Conservation (phyloP, 768 basidiomycete species). For the Mycena vitilis region DNA sequence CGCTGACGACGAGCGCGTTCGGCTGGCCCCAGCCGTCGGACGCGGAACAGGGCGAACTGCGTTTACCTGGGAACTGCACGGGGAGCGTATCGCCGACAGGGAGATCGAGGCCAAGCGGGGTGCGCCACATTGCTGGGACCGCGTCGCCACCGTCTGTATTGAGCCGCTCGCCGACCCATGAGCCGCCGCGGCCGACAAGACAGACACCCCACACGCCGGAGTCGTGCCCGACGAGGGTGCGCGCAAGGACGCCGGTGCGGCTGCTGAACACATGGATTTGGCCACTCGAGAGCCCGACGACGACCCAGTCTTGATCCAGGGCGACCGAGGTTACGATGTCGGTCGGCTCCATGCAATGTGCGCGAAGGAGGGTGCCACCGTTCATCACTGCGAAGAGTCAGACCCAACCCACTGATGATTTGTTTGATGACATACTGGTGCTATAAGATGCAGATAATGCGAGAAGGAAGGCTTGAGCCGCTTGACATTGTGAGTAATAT, state of each 20-base stretch:
- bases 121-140: constrained; percentile 56
- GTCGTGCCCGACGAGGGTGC: constrained; percentile 87
- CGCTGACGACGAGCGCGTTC: constrained; percentile 85
- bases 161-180: constrained; percentile 40
- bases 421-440: constrained; percentile 77
- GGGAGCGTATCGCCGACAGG: constrained; percentile 35
- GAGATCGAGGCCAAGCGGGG: constrained; percentile 59
- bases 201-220: constrained; percentile 94
- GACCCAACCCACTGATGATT: no score
- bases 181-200: constrained; percentile 77
- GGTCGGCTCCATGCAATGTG: constrained; percentile 64
- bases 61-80: constrained; percentile 45
- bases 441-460: constrained; percentile 78
- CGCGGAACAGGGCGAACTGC: constrained; percentile 69
- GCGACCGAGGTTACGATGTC: constrained; percentile 90
- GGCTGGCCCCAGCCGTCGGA: constrained; percentile 93
- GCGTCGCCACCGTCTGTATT: constrained; percentile 10
- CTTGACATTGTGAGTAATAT: no score
- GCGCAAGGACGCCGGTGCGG: constrained; percentile 76
- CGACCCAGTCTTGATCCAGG: constrained; percentile 84
- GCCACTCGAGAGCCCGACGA: constrained; percentile 88
- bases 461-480: constrained; percentile 60
- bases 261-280: constrained; percentile 90
- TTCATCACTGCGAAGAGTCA: constrained; percentile 69
- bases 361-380: constrained; percentile 76